Evolutionary conservation across 2,329 filamentous ascomycete species (phyloP), one percentile per base, ranked within the genome.

Genomic region (Waltergamsia citrina): DNA sequence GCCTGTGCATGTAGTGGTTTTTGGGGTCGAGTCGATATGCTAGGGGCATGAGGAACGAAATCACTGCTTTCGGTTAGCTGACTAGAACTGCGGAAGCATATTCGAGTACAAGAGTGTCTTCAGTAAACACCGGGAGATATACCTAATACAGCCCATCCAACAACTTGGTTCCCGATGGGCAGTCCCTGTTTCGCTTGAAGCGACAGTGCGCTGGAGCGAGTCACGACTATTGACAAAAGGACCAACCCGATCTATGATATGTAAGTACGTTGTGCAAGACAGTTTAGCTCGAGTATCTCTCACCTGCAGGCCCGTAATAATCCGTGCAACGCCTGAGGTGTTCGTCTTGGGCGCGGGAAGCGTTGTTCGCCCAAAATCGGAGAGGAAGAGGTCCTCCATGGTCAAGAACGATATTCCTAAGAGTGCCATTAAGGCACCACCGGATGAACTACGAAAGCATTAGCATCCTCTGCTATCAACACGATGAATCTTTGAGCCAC

Each of bases 1-100:
- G 67, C 17, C 88, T 80, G 55, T 96, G 88, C 44, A 96, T 74
- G 56, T 96, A 95, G 59, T 95, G 80, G 44, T 69, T 81, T 53
- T 85, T 92, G 2, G 86, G 81, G 43, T 84, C 78, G 3, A 93
- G 50, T 16, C 80, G 74, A 55, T 96, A 85, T n/a, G 82, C 66
- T 42, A 93, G 71, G 3, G 92, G 90, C 52, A 94, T 73, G 6
- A 81, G 54, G 12, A 96, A 62, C 0, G 92, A 94, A 3, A 73
- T 53, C 20, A 84, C 79, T 85, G 38, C 21, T 34, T n/a, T 24
- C 18, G 33, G 33, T 43, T 41, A 47, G 38, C 23, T 17, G 32
- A 36, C 22, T 25, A 15, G 14, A 22, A 6, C 17, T 3, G 1
- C 15, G 15, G 9, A 12, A 18, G 17, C 17, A 22, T 14, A 20